Evolutionary conservation across 108 stramenopile species (phyloP), one percentile per base, ranked within the genome.

Genomic region (Craspedostauros australis): DNA sequence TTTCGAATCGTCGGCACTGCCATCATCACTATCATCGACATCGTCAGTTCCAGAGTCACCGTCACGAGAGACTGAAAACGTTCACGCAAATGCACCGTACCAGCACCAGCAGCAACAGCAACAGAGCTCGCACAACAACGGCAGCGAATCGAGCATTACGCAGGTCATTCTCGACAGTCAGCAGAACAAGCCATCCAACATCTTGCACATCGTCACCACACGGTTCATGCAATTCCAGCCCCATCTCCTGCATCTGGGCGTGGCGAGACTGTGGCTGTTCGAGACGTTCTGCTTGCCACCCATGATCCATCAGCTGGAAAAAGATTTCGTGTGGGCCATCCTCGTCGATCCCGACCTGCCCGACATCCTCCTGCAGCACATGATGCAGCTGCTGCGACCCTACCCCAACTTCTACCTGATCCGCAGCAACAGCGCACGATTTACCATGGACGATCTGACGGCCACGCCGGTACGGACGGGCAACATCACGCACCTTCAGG

Each of bases 191-290:
- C n/a, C n/a, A n/a, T n/a, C n/a, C n/a, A n/a, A 45, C 36, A 36
- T 80, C 19, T 42, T 80, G 14, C 79, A 80, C 39, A 54, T 80
- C 12, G 67, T 77, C 32, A 64, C 69, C 16, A 69, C 79, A 15
- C 40, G 80, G 27, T 78, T 84, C 44, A 84, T 84, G 82, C 82
- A 84, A 58, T 15, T 46, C 9, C 82, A 84, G 52, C 55, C 78
- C 3, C 18, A 64, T 42, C 34, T 84, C n/a, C 8, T 54, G 4
- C 46, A 41, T n/a, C 50, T 84, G 5, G 82, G 78, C 8, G 19
- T 54, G 24, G 78, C 78, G 6, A 64, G 82, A 0, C 44, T 84
- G 7, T 39, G 30, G 28, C 44, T 84, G 6, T 80, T 84, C 46
- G 64, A 68, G 36, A 62, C 76, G 16, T 80, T 84, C 46, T 84